Evolutionary conservation across 305 asterid species (phyloP).

Genomic region (Lippia alba): DNA sequence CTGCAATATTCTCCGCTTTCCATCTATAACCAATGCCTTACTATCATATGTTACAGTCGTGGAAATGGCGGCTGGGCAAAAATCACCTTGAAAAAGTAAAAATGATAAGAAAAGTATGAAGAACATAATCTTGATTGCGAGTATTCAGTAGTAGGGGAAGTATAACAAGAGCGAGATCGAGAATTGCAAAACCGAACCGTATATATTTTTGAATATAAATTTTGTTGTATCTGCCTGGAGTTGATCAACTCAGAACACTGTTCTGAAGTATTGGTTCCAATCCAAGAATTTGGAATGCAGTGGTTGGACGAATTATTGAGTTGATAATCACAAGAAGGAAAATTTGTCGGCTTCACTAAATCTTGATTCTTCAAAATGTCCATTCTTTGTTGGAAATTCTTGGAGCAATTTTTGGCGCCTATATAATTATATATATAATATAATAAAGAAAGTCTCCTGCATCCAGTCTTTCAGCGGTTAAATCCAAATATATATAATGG

Average conservation of each 20-base stretch:
- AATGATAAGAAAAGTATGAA: conserved; percentile 36
- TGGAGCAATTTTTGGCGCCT: no score
- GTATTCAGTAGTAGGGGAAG: conserved; percentile 20
- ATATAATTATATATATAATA: no score
- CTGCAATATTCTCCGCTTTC: conserved; percentile 75
- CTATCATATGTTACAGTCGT: conserved; percentile 64
- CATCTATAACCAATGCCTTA: conserved; percentile 76
- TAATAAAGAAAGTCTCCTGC: no score
- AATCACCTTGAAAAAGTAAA: conserved; percentile 41
- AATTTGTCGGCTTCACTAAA: conserved; percentile 25
- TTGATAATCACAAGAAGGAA: conserved; percentile 28
- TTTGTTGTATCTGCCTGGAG: background rate
- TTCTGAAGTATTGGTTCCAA: conserved; percentile 36
- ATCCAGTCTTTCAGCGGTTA: no score
- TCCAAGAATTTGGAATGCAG: conserved; percentile 22
- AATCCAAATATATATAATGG: no score
- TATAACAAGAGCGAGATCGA: background rate
- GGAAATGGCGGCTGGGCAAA: conserved; percentile 46
- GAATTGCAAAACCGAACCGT: conserved; percentile 29
- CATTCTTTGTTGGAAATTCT: no score
- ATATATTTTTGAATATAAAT: conserved; percentile 13
- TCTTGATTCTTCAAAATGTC: background rate
- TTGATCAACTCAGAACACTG: conserved; percentile 15
- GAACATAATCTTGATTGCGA: conserved; percentile 28
- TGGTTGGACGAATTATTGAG: conserved; percentile 32